Conservation (phyloP, 306 rosid species). For the Prunus padus region DNA sequence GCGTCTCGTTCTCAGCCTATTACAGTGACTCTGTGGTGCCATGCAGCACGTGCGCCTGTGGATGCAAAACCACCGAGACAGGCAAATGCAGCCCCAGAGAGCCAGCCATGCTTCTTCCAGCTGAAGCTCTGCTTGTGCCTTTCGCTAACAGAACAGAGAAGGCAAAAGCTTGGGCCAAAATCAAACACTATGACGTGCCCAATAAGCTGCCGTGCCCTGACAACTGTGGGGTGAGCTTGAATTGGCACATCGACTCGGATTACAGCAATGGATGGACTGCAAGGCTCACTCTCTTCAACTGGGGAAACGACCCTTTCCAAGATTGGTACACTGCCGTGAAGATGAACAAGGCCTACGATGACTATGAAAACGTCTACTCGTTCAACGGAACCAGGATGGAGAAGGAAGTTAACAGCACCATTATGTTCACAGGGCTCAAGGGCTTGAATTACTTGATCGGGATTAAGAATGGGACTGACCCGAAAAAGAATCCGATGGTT, state of each 20-base stretch:
- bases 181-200: constrained; percentile 45
- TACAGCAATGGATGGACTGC: constrained; percentile 74
- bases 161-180: constrained; percentile 71
- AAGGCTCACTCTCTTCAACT: constrained; percentile 76
- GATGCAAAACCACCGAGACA: constrained; percentile 34
- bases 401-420: constrained; percentile 29
- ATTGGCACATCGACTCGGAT: constrained; percentile 78
- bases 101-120: constrained; percentile 50
- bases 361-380: constrained; percentile 60
- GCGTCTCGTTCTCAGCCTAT: constrained; percentile 75
- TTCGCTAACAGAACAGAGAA: constrained; percentile 56
- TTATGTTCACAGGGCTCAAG: constrained; percentile 63
- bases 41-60: constrained; percentile 85
- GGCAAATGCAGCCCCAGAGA: constrained; percentile 41
- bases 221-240: constrained; percentile 74
- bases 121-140: constrained; percentile 70
- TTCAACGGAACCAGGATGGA: constrained; percentile 72
- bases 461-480: constrained; percentile 45
- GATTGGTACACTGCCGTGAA: constrained; percentile 75
- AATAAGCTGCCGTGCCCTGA: constrained; percentile 63
- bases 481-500: constrained; percentile 36
- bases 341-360: constrained; percentile 41
- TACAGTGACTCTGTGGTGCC: constrained; percentile 74
- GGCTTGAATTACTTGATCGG: constrained; percentile 61
- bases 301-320: constrained; percentile 45